Conservation (phyloP, 768 basidiomycete species). For the Sporobolomyces pararoseus region DNA sequence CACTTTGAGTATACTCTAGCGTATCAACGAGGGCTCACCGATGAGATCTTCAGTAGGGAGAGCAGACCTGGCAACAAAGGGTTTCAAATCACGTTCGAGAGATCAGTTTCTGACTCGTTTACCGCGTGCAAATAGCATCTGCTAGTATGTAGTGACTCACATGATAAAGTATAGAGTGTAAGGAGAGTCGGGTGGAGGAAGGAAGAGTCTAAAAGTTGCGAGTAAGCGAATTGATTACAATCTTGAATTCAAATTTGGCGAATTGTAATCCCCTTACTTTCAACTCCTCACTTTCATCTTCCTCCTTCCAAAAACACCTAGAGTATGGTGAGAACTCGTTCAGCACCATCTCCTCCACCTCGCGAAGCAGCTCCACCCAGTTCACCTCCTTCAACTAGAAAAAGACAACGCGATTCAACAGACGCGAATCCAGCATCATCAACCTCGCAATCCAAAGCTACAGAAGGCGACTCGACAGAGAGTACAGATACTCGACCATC, state of each 20-base stretch:
- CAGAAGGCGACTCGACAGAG: neutral
- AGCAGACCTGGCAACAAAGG: conserved; percentile 17
- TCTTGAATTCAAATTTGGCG: neutral
- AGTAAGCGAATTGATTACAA: neutral
- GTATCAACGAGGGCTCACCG: neutral
- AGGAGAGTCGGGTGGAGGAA: neutral
- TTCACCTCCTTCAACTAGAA: neutral
- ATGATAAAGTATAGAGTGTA: neutral
- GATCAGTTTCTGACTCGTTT: too few species aligned
- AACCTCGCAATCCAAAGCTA: neutral
- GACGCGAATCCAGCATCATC: neutral
- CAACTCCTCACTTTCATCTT: too few species aligned
- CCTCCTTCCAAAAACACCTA: too few species aligned
- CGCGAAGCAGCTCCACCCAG: neutral
- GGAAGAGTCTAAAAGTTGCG: neutral
- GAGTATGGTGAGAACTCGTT: too few species aligned
- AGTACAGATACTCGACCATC: neutral
- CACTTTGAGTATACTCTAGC: neutral
- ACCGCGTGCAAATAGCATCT: too few species aligned
- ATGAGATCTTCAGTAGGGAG: conserved; percentile 34
- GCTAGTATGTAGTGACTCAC: neutral
- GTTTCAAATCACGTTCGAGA: neutral
- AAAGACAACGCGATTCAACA: conserved; percentile 12
- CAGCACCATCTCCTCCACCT: too few species aligned
- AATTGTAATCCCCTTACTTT: too few species aligned